Evolutionary conservation across 2,329 filamentous ascomycete species (phyloP), one percentile per base, ranked within the genome.

Genomic region (Samsoniella hepiali): DNA sequence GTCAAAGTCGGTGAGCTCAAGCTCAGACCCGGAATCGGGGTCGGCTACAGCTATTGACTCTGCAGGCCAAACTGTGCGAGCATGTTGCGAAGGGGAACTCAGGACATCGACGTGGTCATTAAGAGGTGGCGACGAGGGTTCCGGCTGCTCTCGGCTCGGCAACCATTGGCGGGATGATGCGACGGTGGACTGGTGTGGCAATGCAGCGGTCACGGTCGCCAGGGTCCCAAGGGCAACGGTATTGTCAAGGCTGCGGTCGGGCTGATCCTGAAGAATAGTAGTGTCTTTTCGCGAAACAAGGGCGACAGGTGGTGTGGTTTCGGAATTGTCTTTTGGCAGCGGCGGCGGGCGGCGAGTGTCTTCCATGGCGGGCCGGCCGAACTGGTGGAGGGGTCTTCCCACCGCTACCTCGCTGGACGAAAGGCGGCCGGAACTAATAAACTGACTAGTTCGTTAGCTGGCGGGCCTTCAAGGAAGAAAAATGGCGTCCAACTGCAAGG

Each of bases 1-100:
- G 62, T 53, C 49, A 38, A 63, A 56, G 56, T 63, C 62, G 49
- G 49, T 44, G 62, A 63, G 62, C 56, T 63, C 62, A 27, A 63
- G 62, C 40, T 63, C 62, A 55, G 56, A 63, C 44, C 55, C 56
- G 49, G 62, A 53, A n/a, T 53, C 36, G 31, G 55, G 47, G 47
- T 58, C 54, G 11, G 62, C 62, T 58, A 22, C 50, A 42, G 49
- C 56, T 59, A 59, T 53, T 40, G 49, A 54, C 55, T 63, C 62
- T 49, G 56, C 34, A 38, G 56, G 53, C 62, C 62, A 63, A 29
- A 63, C n/a, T 34, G n/a, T 55, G 49, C 40, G 55, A 55, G 62
- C 62, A 63, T 63, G 56, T 63, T 63, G 62, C 38, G 56, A 60
- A 27, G 50, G 56, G 9, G 62, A 63, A 9, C 29, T 38, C n/a